Evolutionary conservation across 495 filamentous ascomycete genomes (phyloP), one percentile per base, ranked within the genome.

Genomic region (Aspergillus sparsus): DNA sequence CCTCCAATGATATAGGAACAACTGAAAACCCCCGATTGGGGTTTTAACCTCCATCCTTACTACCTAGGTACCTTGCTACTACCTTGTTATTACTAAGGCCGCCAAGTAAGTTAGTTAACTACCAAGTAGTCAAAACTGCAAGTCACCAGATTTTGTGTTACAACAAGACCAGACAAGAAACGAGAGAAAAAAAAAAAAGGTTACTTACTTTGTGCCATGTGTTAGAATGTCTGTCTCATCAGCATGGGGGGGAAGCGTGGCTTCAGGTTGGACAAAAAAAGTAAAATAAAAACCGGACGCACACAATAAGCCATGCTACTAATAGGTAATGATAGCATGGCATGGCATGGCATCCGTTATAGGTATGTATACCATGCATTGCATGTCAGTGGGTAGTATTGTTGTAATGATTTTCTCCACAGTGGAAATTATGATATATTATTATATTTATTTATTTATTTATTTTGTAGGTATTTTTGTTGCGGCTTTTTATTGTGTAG

Each of bases 21-120:
- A 27, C 21, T 21, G 18, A 18, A 49, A 57, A 36, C 9, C 42
- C 21, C 55, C 55, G 55, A 57, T 57, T 57, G 55, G 33, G 44
- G 49, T 57, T 47, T 9, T 18, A 16, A 47, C 16, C 18, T 16
- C 44, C 44, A 18, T 15, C 10, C 27, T 47, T 21, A 21, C 9
- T 21, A 27, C 21, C 21, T 27, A 1, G 3, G 1, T 27, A 27
- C 21, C 21, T 27, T 27, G 21, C 3, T 27, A 27, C n/a, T n/a
- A n/a, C n/a, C n/a, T n/a, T n/a, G n/a, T 27, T 27, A 27, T 27
- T 27, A 27, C 21, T 3, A 27, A 27, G 21, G 21, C 21, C 21
- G 21, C 3, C 3, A 27, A 27, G 21, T 3, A 27, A 27, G 21
- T 27, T 3, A 27, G 21, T 27, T 27, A 27, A 27, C 21, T 27